Evolutionary conservation across 2,329 filamentous ascomycete genomes (phyloP), one percentile per base, ranked within the genome.

Genomic region (Didymella keratinophila): DNA sequence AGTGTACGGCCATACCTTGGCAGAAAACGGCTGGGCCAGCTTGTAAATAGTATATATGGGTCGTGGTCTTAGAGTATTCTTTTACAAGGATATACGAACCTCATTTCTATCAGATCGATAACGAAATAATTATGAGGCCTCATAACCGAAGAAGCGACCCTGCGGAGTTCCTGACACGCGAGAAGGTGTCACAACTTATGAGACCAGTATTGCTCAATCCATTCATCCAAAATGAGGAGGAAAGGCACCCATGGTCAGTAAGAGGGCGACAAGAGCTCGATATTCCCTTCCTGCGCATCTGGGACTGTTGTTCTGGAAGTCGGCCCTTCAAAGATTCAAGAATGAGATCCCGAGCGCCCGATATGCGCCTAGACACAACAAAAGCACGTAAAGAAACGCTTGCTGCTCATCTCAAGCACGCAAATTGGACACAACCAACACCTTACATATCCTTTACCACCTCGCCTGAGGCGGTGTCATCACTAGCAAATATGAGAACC

Each of bases 251-350:
- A 37, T 59, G 56, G 56, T 39, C 30, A 28, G 41, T 39, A 8
- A 59, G 23, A 14, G 14, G 41, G 25, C 25, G 1, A 21, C 32
- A 55, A 27, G n/a, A 20, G 18, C 36, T 44, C 27, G 51, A 49
- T 25, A 12, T 43, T 45, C 56, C 37, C 39, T n/a, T 59, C 36
- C 43, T 66, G 36, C 53, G 64, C 18, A 48, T 53, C n/a, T 66
- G 49, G 43, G 62, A 66, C 46, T 3, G 11, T n/a, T 28, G 16
- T 28, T 61, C 60, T 37, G 64, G 64, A 30, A 66, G 64, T 43
- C 47, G 44, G 16, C 54, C 53, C 27, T 18, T 41, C 39, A 25
- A 30, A 16, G 43, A 44, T 23, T 53, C 44, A 42, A 21, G 51
- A 25, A 54, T 59, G 56, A 4, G 30, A 25, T 37, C 56, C 3